Base-by-base conservation (phyloP, 306 rosid species). In the Cucurbita moschata region DNA sequence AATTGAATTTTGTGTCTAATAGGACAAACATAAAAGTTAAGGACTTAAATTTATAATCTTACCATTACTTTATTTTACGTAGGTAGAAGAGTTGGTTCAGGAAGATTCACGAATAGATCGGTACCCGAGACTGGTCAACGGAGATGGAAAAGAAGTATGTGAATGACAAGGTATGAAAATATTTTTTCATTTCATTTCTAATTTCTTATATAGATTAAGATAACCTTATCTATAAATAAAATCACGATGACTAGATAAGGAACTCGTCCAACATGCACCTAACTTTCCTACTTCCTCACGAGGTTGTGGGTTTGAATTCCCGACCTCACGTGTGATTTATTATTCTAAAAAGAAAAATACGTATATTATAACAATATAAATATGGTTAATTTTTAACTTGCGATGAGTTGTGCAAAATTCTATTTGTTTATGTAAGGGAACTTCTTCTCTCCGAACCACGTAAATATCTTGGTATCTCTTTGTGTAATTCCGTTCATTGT, bases 81-180 rank as follows among this genome's bases (percentile, higher is more conserved):
- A 93, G 97, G 96, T 93, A 23, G 98, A 90, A 78, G 94, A 90
- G 74, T 84, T 93, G 83, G 88, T 90, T 82, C 94, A 86, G 77
- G 94, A 88, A 84, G 98, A 93, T 78, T 90, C 97, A 52, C 87
- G 90, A 19, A 80, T 93, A 73, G 97, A 93, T 81, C 79, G 96
- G 37, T 90, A 86, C 82, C 97, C 94, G 5, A 90, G 84, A 85
- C 75, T 88, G 82, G 94, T 93, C 75, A 93, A 90, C 83, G 98
- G 96, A 38, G 98, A 93, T 84, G 85, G 92, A 15, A 93, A 84
- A 86, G 94, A 83, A 72, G 94, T 90, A 44, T 93, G 98, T 97
- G 97, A 93, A 80, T 93, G 97, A 96, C 89, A 86, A 83, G 87
- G 87, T 83, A 77, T 18, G 54, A 72, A 42, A 52, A 55, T 50